Evolutionary conservation across 192 early-diverging fungal species (phyloP).

Genomic region (Coemansia sp.): DNA sequence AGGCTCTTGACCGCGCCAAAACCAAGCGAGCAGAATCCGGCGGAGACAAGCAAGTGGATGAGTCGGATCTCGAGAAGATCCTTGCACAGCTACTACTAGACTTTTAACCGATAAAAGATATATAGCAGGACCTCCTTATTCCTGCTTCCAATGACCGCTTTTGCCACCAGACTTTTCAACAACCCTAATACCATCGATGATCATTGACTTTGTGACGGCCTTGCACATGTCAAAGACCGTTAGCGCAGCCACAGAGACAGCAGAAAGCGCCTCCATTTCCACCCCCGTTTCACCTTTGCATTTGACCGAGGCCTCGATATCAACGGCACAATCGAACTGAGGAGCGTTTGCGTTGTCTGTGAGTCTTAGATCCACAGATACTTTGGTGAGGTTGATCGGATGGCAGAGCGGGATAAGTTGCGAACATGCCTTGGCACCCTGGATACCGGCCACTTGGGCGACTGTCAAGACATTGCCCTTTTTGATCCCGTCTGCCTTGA

Average conservation of each 20-base stretch:
- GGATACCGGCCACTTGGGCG: constrained; percentile 87
- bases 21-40: constrained; percentile 26
- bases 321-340: constrained; percentile 54
- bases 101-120: constrained; percentile 20
- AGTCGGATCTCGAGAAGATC: constrained; percentile 53
- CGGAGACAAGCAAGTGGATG: constrained; percentile 25
- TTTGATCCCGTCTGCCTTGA: constrained; percentile 67
- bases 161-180: constrained; percentile 85
- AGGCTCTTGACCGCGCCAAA: constrained; percentile 46
- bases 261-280: constrained; percentile 85
- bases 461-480: constrained; percentile 92
- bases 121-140: neutral
- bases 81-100: constrained; percentile 54
- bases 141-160: constrained; percentile 60
- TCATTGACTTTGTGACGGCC: constrained; percentile 81
- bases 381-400: constrained; percentile 69
- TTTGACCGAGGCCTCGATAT: constrained; percentile 69
- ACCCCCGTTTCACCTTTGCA: constrained; percentile 88
- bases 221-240: constrained; percentile 99
- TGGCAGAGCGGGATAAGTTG: constrained; percentile 89
- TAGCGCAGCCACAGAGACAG: constrained; percentile 76
- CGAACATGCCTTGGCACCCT: constrained; percentile 85
- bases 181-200: constrained; percentile 73
- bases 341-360: constrained; percentile 13
- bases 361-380: constrained; percentile 70